Evolutionary conservation across 163 green algal genomes (phyloP).

Genomic region (Chlamydomonas reinhardtii): DNA sequence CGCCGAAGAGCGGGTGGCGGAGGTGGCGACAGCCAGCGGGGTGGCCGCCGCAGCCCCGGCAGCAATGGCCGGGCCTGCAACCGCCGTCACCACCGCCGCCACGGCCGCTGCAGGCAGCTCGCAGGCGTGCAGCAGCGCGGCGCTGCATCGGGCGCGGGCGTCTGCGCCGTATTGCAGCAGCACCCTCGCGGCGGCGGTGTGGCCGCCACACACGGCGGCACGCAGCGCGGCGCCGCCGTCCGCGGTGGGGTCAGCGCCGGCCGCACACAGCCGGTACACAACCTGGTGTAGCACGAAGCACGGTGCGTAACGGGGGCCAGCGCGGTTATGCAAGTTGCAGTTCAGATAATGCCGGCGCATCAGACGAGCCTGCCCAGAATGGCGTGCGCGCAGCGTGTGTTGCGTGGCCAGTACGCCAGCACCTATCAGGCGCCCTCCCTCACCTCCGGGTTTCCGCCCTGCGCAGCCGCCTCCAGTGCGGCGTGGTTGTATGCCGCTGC

Average conservation of each 20-base stretch:
- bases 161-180: slow-evolving; percentile 26
- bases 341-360: no score
- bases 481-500: not conserved
- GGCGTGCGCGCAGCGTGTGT: no score
- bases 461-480: not conserved
- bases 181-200: not conserved
- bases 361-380: no score
- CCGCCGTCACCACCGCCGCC: no score
- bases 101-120: not conserved
- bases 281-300: not conserved
- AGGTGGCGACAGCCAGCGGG: no score
- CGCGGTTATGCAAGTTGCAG: no score
- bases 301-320: no score
- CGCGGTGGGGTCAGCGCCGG: slow-evolving; percentile 23
- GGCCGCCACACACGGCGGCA: not conserved
- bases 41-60: no score
- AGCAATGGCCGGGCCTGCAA: not conserved
- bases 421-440: no score
- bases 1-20: no score
- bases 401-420: no score
- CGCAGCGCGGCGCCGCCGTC: slow-evolving; percentile 2
- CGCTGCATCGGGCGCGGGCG: slow-evolving; percentile 9
- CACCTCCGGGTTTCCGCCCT: not conserved
- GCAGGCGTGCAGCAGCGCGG: slow-evolving; percentile 19
- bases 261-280: not conserved